Evolutionary conservation across 495 filamentous ascomycete genomes (phyloP), one percentile per base, ranked within the genome.

Genomic region (Penicillium paxilli): DNA sequence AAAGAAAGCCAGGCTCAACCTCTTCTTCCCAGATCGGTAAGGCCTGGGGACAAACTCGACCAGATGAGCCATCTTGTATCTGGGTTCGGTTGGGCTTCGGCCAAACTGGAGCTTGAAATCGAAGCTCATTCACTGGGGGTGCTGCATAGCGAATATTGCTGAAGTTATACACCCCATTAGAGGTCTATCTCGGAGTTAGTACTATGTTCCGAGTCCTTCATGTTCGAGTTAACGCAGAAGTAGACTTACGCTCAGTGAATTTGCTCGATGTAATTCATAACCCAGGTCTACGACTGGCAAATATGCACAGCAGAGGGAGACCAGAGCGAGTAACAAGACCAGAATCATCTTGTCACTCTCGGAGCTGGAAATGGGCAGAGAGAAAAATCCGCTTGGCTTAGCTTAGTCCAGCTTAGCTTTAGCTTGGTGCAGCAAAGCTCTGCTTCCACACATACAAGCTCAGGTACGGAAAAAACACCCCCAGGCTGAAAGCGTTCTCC

Each of bases 61-160:
- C 76, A 19, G 64, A 60, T 8, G 60, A 59, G 21, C 81, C 82
- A 32, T 68, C 69, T 44, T 82, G 70, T 19, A 84, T 60, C 0
- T 60, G 51, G 11, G 66, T 51, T 23, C 71, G 66, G 46, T 72
- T 68, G 19, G 48, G 16, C 9, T 59, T 51, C 0, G 82, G 81
- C 17, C 70, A 63, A 5, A 66, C 40, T 0, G 82, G 81, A 5
- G 77, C 71, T 17, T 66, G 64, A 55, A 83, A 85, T 12, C 83
- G 71, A 4, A 81, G 61, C 37, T 79, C 62, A 12, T 78, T 80
- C 8, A 78, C 22, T 10, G 83, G 83, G 9, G 82, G 79, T 16
- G 77, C 77, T 6, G 79, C 82, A 64, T 81, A 87, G 22, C 81
- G 77, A 57, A 87, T 84, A 49, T 85, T 84, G 30, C 67, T 73